Percentiles rank a stretch among this genome's conserved stretches.
phyloP scores from a whole-genome alignment of 2,329 filamentous ascomycete species.

The Alternaria atra region DNA sequence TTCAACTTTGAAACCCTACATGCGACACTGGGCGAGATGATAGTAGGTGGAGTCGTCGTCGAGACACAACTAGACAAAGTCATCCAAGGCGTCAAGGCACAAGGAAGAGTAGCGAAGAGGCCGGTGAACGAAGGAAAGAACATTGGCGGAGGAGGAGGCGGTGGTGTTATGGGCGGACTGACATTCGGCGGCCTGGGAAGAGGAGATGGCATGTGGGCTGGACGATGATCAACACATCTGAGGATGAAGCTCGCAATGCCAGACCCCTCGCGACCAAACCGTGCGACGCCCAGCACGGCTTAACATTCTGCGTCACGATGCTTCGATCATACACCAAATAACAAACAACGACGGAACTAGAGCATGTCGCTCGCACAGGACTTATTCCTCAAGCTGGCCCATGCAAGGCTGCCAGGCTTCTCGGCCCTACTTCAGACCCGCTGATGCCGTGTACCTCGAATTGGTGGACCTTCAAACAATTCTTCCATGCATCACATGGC shows the following conservation, averaged over 20 bases:
- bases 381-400: not conserved
- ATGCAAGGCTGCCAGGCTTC: not conserved
- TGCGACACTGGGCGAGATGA: constrained; percentile 89
- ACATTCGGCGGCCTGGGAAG: constrained; percentile 41
- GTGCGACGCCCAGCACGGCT: not conserved
- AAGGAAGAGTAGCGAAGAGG: constrained; percentile 79
- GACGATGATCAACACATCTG: constrained; percentile 30
- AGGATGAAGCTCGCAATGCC: not conserved
- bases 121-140: constrained; percentile 74
- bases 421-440: not conserved
- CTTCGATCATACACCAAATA: not conserved
- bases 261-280: not conserved
- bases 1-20: constrained; percentile 99
- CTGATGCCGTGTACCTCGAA: not conserved
- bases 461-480: not conserved
- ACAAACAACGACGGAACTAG: not conserved
- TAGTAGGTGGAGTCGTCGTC: constrained; percentile 92
- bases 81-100: constrained; percentile 79
- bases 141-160: constrained; percentile 30
- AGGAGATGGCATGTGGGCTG: constrained; percentile 45
- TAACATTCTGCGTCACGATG: not conserved
- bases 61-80: constrained; percentile 91
- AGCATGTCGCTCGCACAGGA: not conserved
- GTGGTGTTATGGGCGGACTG: constrained; percentile 27
- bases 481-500: not conserved